Evolutionary conservation across 2,329 filamentous ascomycete genomes (phyloP).

Genomic region (Ilyonectria sp.): DNA sequence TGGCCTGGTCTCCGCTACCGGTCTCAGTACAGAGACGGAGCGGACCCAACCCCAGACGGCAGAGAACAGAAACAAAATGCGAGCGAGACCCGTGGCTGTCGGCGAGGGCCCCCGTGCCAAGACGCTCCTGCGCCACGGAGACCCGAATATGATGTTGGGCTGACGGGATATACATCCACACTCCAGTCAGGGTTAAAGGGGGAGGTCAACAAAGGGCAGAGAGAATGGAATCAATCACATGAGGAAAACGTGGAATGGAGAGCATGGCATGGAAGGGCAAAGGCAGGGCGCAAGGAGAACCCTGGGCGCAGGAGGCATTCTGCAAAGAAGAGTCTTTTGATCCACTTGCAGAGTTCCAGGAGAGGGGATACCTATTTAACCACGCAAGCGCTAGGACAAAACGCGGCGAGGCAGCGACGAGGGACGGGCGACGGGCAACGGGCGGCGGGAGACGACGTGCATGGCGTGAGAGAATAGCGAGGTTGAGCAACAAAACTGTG

Average conservation of each 20-base stretch:
- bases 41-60: conserved; percentile 25
- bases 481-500: conserved; percentile 30
- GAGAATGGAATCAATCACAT: conserved; percentile 27
- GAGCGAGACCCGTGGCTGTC: conserved; percentile 28
- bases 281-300: conserved; percentile 19
- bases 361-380: conserved; percentile 42
- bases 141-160: conserved; percentile 31
- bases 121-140: conserved; percentile 25
- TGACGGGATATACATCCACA: conserved; percentile 53
- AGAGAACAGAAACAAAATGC: conserved; percentile 7
- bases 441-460: conserved; percentile 22
- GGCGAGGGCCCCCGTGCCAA: conserved; percentile 25
- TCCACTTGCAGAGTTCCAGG: conserved; percentile 31
- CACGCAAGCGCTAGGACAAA: conserved; percentile 25
- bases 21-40: conserved; percentile 10
- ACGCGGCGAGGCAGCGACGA: background rate
- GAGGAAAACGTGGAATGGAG: conserved; percentile 25
- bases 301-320: conserved; percentile 28
- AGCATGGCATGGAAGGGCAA: conserved; percentile 26
- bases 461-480: conserved; percentile 37
- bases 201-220: conserved; percentile 12
- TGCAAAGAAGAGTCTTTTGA: conserved; percentile 23
- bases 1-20: background rate
- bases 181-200: conserved; percentile 12
- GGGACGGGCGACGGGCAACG: background rate